Percentiles rank a stretch among this genome's conserved stretches.
These are phyloP conservation scores for Ophiostoma angusticollis DNA, from an alignment of 2,329 filamentous ascomycete genomes.

Conservation along the genomic window DNA sequence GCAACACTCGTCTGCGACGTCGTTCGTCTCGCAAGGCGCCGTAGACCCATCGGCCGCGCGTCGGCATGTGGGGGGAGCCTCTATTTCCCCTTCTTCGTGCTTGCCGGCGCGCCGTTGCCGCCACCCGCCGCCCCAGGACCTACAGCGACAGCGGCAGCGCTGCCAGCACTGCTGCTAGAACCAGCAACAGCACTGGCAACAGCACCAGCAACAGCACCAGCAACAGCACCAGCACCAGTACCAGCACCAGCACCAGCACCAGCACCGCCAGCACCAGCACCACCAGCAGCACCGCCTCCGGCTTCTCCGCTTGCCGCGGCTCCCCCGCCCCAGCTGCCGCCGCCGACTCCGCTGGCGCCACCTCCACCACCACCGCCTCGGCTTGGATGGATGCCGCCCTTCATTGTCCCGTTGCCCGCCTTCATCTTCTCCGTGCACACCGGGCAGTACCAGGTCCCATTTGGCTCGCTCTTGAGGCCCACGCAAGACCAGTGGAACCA, in stretches of 20 bases:
- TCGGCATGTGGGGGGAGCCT: too few relatives aligned
- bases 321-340: background rate
- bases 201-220: background rate
- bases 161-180: background rate
- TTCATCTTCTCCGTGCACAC: slow-evolving; percentile 41
- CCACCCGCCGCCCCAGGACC: background rate
- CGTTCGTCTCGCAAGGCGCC: too few relatives aligned
- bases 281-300: background rate
- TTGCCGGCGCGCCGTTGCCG: background rate
- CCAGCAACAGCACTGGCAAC: background rate
- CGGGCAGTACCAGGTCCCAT: slow-evolving; percentile 56
- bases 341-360: slow-evolving; percentile 24
- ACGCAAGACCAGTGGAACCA: slow-evolving; percentile 81
- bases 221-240: background rate
- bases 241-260: background rate
- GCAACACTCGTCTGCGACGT: too few relatives aligned
- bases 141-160: background rate
- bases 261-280: background rate
- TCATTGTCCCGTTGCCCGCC: too few relatives aligned
- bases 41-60: too few relatives aligned
- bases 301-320: background rate
- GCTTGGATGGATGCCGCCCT: too few relatives aligned
- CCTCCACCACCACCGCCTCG: too few relatives aligned
- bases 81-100: slow-evolving; percentile 12
- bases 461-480: slow-evolving; percentile 53